Percentiles rank a stretch among this genome's conserved stretches.
Conservation (phyloP, 805 yeast species). For the Metahyphopichia silvanorum region DNA sequence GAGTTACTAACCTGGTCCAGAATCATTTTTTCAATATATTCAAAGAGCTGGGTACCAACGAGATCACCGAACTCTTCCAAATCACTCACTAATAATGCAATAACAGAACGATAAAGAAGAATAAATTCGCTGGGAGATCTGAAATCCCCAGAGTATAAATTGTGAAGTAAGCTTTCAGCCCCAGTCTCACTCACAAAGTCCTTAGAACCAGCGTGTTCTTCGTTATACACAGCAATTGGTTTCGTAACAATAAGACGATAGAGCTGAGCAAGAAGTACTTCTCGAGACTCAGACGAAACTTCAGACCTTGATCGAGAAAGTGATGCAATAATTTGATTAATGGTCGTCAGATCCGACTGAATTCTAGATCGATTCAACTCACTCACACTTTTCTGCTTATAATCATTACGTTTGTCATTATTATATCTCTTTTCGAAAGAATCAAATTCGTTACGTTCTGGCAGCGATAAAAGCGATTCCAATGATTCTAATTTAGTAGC, state of each 20-base stretch:
- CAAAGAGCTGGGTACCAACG: slow-evolving; percentile 28
- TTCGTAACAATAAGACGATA: slow-evolving; percentile 44
- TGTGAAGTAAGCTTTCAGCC: slow-evolving; percentile 29
- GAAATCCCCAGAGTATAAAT: slow-evolving; percentile 29
- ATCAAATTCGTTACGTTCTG: slow-evolving; percentile 4
- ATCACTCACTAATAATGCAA: slow-evolving; percentile 45
- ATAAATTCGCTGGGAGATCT: slow-evolving; percentile 39
- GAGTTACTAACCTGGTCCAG: slow-evolving; percentile 32
- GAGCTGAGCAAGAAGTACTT: slow-evolving; percentile 48
- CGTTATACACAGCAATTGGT: slow-evolving; percentile 34
- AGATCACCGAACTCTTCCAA: slow-evolving; percentile 48
- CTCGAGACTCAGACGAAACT: slow-evolving; percentile 46
- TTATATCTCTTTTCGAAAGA: slow-evolving; percentile 7
- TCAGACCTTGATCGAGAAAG: slow-evolving; percentile 39
- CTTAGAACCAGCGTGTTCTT: slow-evolving; percentile 33
- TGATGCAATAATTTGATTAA: slow-evolving; percentile 44
- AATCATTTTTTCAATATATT: slow-evolving; percentile 22
- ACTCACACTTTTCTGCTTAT: slow-evolving; percentile 24
- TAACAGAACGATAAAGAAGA: slow-evolving; percentile 36
- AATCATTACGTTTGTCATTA: slow-evolving; percentile 10
- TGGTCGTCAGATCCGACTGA: slow-evolving; percentile 33
- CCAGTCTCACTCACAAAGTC: slow-evolving; percentile 35
- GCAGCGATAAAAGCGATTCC: slow-evolving; percentile 14
- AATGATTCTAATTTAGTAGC: slow-evolving; percentile 27
- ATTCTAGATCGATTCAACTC: slow-evolving; percentile 33